Evolutionary conservation across 129 eudicot genomes (phyloP).

Genomic region (Flaveria brownii): DNA sequence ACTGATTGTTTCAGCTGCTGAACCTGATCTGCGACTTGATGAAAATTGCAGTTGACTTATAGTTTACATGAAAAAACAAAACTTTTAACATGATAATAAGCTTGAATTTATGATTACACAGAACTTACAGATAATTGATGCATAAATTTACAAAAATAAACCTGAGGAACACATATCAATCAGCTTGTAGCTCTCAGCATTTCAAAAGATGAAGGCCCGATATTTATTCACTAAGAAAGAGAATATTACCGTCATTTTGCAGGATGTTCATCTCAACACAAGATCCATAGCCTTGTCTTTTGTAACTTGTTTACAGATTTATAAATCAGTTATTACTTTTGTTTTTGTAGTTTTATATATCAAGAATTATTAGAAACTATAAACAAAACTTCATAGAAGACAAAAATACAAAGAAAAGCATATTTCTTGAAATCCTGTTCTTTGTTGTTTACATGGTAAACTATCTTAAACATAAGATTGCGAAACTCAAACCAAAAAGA

Average conservation of each 20-base stretch:
- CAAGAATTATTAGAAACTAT: not conserved
- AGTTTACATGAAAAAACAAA: not conserved
- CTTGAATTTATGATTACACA: constrained; percentile 3
- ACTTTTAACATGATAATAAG: constrained; percentile 2
- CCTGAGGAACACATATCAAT: not conserved
- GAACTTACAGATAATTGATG: not conserved
- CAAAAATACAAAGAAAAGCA: constrained; percentile 10
- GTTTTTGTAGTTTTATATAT: not conserved
- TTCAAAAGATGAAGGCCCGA: not conserved
- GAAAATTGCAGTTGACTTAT: not conserved
- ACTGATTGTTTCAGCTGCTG: constrained; percentile 15
- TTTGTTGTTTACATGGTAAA: constrained; percentile 4
- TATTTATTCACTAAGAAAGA: constrained; percentile 5
- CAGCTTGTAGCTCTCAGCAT: not conserved
- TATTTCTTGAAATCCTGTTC: not conserved
- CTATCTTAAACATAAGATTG: not conserved
- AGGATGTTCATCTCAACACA: not conserved
- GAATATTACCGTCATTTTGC: constrained; percentile 5
- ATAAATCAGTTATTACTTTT: not conserved
- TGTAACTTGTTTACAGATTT: not conserved
- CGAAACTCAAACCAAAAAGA: not conserved
- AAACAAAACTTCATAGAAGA: not conserved
- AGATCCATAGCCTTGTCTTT: constrained; percentile 31
- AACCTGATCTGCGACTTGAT: constrained; percentile 6
- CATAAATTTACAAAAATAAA: not conserved